Conservation (phyloP, 371 early-diverging fungal species). For the Mortierella sp. region DNA sequence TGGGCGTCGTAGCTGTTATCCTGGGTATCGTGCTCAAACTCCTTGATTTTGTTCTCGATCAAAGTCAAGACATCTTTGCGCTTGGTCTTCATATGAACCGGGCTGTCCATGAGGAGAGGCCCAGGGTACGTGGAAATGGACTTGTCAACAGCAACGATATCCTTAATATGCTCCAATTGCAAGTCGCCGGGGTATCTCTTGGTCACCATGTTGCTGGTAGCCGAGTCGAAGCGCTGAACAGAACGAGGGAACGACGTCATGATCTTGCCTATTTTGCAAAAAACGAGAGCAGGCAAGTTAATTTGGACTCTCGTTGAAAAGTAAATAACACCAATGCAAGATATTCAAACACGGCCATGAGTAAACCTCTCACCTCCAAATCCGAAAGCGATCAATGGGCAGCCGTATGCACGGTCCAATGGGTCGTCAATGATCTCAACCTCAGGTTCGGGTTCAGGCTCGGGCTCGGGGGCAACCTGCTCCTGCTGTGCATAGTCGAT, state of each 20-base stretch:
- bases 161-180: slow-evolving; percentile 64
- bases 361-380: slow-evolving; percentile 77
- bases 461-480: slow-evolving; percentile 41
- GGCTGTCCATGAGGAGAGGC: slow-evolving; percentile 72
- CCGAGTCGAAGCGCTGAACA: slow-evolving; percentile 72
- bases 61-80: slow-evolving; percentile 76
- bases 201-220: slow-evolving; percentile 59
- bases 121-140: slow-evolving; percentile 63
- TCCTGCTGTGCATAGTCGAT: slow-evolving; percentile 30
- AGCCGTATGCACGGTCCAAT: slow-evolving; percentile 75
- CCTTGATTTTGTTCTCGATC: slow-evolving; percentile 65
- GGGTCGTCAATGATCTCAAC: slow-evolving; percentile 69
- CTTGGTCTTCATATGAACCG: slow-evolving; percentile 68
- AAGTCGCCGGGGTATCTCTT: slow-evolving; percentile 73
- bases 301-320: background rate
- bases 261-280: slow-evolving; percentile 62
- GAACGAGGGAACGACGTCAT: slow-evolving; percentile 80
- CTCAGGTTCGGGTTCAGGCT: slow-evolving; percentile 47
- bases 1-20: slow-evolving; percentile 43
- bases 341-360: background rate
- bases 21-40: slow-evolving; percentile 48
- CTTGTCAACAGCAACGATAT: slow-evolving; percentile 45
- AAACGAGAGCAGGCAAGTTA: background rate
- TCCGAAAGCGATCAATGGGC: slow-evolving; percentile 85
- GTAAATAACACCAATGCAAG: no score